Conservation (phyloP, 2,329 filamentous ascomycete genomes). For the Fusarium sp. region DNA sequence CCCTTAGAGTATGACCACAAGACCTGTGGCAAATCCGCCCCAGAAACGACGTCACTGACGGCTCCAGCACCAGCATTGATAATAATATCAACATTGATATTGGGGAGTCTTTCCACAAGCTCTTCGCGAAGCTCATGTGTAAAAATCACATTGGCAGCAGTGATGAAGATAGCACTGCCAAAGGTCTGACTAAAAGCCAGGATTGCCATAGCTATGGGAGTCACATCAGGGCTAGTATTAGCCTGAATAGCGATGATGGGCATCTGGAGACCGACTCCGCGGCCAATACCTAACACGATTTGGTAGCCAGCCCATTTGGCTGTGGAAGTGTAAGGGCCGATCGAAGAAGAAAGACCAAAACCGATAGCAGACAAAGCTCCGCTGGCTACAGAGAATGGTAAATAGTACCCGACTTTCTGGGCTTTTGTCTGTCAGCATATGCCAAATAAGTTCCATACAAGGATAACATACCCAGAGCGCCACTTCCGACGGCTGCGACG, state of each 20-base stretch:
- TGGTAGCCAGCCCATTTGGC: conserved; percentile 61
- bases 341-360: conserved; percentile 59
- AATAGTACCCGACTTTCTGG: conserved; percentile 58
- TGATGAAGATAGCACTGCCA: conserved; percentile 63
- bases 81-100: conserved; percentile 49
- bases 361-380: conserved; percentile 52
- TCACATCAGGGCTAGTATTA: conserved; percentile 42
- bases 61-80: conserved; percentile 60
- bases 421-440: conserved; percentile 30
- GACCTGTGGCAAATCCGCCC: conserved; percentile 52
- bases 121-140: conserved; percentile 51
- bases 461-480: conserved; percentile 37
- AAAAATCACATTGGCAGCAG: conserved; percentile 51
- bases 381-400: conserved; percentile 57
- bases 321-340: conserved; percentile 52
- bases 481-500: conserved; percentile 42
- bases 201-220: conserved; percentile 48
- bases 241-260: conserved; percentile 51
- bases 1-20: conserved; percentile 58
- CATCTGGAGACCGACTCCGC: conserved; percentile 62
- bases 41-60: conserved; percentile 52
- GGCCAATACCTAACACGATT: conserved; percentile 57
- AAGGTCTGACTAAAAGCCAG: conserved; percentile 47
- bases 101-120: conserved; percentile 50
- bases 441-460: too few relatives aligned